Evolutionary conservation across 2,329 filamentous ascomycete species (phyloP), one percentile per base, ranked within the genome.

Genomic region (Penicillium capsulatum): DNA sequence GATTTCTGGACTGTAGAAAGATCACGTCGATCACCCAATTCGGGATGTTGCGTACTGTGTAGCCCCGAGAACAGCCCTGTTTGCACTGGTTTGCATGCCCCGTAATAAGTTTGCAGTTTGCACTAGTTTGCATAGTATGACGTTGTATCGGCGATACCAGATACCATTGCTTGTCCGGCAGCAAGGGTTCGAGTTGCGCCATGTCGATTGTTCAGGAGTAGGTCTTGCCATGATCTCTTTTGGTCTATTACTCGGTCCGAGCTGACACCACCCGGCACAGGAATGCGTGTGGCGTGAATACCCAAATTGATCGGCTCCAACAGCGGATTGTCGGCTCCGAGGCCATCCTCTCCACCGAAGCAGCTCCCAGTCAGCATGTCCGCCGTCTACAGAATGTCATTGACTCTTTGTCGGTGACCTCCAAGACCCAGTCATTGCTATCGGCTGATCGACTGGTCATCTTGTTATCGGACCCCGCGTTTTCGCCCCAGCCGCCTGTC

Each of bases 341-440:
- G 26, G 26, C 26, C 5, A 28, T 42, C 20, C 5, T 45, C 10
- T 48, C 48, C 7, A 24, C 41, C 31, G 68, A 62, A 45, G 49
- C 55, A 40, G 26, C 28, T 17, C 45, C 34, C 11, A 31, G 24
- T 16, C 29, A 50, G 22, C 48, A 47, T 20, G 78, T 61, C 36
- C 47, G 57, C 3, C 73, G 81, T 37, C 69, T 94, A 27, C 76
- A 89, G 50, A 70, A 68, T 41, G 77, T 89, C 38, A 78, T 86
- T 55, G 83, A 83, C 62, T 72, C 79, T 2, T 67, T 94, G 10
- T 90, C 86, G 14, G 79, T 83, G 3, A 80, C 80, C 2, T 79
- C 83, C 1, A 78, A 80, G 2, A 79, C 81, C 4, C 74, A 76
- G 36, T 70, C 79, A 20, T 68, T 86, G 5, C 67, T 89, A n/a